These are phyloP conservation scores for Plasmopara viticola DNA, from an alignment of 352 stramenopile genomes.

Conservation along the genomic window DNA sequence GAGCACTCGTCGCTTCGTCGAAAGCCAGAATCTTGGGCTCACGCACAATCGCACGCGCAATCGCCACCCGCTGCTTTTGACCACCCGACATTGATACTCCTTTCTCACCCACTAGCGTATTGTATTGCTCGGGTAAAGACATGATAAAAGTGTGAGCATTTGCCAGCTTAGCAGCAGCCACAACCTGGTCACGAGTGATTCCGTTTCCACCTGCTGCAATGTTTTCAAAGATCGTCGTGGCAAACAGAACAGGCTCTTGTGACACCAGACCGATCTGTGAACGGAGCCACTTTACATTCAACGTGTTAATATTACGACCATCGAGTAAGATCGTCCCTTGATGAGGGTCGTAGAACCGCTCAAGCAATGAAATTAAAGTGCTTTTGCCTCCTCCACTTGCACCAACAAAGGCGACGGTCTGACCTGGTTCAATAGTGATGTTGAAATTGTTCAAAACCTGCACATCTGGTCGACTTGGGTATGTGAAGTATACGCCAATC, in stretches of 20 bases:
- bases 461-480: conserved; percentile 1
- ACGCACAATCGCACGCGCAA: conserved; percentile 1
- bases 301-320: conserved; percentile 1
- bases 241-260: neutral
- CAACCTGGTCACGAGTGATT: neutral
- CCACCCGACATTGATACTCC: neutral
- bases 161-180: neutral
- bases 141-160: conserved; percentile 4
- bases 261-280: conserved; percentile 1
- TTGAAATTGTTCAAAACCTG: neutral
- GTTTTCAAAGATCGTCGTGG: neutral
- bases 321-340: conserved; percentile 1
- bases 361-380: neutral
- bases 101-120: conserved; percentile 1
- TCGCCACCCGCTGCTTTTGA: conserved; percentile 3
- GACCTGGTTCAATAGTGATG: conserved; percentile 2
- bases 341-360: neutral
- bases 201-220: neutral
- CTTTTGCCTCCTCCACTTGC: conserved; percentile 1
- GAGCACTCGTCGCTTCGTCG: neutral
- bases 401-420: conserved; percentile 1
- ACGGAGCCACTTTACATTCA: neutral
- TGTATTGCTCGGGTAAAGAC: conserved; percentile 1
- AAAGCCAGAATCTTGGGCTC: neutral
- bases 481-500: neutral